Base-by-base conservation (phyloP, 352 stramenopile genomes). In the Plasmopara viticola region DNA sequence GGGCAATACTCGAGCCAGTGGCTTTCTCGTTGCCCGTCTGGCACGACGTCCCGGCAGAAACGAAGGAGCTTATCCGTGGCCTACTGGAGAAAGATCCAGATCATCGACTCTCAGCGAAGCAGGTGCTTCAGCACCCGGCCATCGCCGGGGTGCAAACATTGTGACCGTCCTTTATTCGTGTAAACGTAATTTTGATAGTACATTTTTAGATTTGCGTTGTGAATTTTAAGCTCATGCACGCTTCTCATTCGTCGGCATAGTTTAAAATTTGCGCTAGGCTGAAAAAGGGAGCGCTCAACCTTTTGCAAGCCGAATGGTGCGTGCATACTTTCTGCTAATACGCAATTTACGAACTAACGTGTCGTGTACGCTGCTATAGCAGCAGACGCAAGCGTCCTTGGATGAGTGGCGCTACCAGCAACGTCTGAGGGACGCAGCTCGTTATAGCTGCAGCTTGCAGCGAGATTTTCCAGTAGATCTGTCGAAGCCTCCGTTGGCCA, bases 1-100 rank as follows among this genome's bases (percentile, higher is more conserved):
- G 81, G 18, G 61, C 89, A 14, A 54, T 62, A 33, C 51, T 45
- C 5, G 72, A 87, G 13, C 51, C 64, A 0, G 72, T 87, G 28
- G 84, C 69, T 13, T 87, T 90, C 49, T 29, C 73, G 14, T 53
- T 83, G 2, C 68, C 77, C 0, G 58, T 76, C n/a, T 94, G 81
- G 81, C 45, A 47, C 29, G 47, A 51, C 17, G 72, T 92, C 8
- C 53, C 78, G 1, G 15, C 29, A 5, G 68, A 87, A 10, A 67
- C 83, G 20, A 87, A 91, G 62, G 53, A 72, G 9, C 53, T 94
- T 12, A 76, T 91, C 25, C 66, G 67, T 14, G 78, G 78, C 0
- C 54, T 94, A 29, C 43, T 94, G 48, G 70, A 90, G 7, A 92
- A 92, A 44, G 72, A 94, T 20, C 84, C 84, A 10, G 17, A 12